These are phyloP conservation scores for Camellia granthamiana DNA, from an alignment of 148 eudicot genomes.

Conservation along the genomic window DNA sequence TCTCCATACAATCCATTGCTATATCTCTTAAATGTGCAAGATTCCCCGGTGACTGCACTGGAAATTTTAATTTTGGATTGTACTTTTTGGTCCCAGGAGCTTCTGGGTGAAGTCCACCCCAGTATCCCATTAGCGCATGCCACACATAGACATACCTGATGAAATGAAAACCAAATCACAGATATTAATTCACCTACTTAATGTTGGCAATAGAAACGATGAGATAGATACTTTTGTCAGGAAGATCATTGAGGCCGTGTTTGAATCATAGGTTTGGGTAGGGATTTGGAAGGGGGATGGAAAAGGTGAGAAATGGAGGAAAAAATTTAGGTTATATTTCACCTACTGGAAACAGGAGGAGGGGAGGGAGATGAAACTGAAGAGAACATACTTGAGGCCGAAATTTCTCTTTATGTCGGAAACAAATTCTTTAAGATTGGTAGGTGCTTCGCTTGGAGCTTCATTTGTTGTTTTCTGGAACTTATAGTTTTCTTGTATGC, in stretches of 20 bases:
- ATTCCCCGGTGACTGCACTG: slow-evolving; percentile 34
- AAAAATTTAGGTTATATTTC: too few relatives aligned
- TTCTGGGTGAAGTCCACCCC: slow-evolving; percentile 43
- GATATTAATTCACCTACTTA: neutral
- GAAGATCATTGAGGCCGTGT: neutral
- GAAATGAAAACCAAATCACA: neutral
- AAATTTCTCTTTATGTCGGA: slow-evolving; percentile 32
- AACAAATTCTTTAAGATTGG: slow-evolving; percentile 33
- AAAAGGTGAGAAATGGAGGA: neutral
- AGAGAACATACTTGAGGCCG: slow-evolving; percentile 32
- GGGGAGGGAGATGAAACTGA: neutral
- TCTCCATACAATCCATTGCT: slow-evolving; percentile 38
- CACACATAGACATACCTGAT: slow-evolving; percentile 44
- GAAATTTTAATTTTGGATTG: slow-evolving; percentile 27
- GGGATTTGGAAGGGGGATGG: too few relatives aligned
- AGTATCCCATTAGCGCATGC: slow-evolving; percentile 47
- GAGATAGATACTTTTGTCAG: neutral
- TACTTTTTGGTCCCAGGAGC: slow-evolving; percentile 28
- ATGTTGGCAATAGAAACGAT: neutral
- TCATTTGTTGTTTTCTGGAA: slow-evolving; percentile 20
- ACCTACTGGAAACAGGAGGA: neutral
- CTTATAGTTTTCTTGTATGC: slow-evolving; percentile 39
- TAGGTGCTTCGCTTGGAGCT: slow-evolving; percentile 10
- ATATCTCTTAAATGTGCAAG: slow-evolving; percentile 29
- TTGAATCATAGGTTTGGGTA: too few relatives aligned